Base-by-base conservation (phyloP, 495 filamentous ascomycete species). In the Clavariopsis aquatica region DNA sequence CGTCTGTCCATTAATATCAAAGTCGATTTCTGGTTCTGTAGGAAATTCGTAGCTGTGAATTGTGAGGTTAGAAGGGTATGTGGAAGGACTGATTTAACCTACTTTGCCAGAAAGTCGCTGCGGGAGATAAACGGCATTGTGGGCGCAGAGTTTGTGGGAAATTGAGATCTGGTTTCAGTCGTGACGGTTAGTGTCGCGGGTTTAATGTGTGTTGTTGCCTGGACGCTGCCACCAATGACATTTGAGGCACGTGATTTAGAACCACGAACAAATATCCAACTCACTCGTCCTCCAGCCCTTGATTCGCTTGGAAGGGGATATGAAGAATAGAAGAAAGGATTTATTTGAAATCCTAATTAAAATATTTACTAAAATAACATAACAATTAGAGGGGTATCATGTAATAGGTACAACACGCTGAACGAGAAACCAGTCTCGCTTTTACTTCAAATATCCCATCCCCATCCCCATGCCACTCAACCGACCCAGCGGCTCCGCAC, bases 381-480 rank as follows among this genome's bases (percentile, higher is more conserved):
- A n/a, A n/a, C n/a, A n/a, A n/a, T n/a, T n/a, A n/a, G n/a, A n/a
- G n/a, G n/a, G n/a, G n/a, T n/a, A n/a, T n/a, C n/a, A n/a, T n/a
- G n/a, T n/a, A n/a, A n/a, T n/a, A n/a, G n/a, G n/a, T n/a, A n/a
- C n/a, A n/a, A n/a, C n/a, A n/a, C n/a, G n/a, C n/a, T n/a, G n/a
- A n/a, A 34, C 31, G 31, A 34, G 31, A 34, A 34, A 34, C 31
- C 31, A 34, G 31, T 34, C 31, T 34, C 31, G 31, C 31, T 34
- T 12, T 45, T 56, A 67, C 45, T 58, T 67, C 52, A 62, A 46
- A 53, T 67, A 67, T 34, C 64, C 64, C 59, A 62, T 67, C n/a
- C 64, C 64, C 52, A 67, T 22, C 31, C 64, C 64, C 57, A 67
- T 67, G 19, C 64, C 64, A 67, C 64, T 67, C 64, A 67, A 27